Evolutionary conservation across 108 stramenopile species (phyloP), one percentile per base, ranked within the genome.

Genomic region (Stephanodiscus minutulus): DNA sequence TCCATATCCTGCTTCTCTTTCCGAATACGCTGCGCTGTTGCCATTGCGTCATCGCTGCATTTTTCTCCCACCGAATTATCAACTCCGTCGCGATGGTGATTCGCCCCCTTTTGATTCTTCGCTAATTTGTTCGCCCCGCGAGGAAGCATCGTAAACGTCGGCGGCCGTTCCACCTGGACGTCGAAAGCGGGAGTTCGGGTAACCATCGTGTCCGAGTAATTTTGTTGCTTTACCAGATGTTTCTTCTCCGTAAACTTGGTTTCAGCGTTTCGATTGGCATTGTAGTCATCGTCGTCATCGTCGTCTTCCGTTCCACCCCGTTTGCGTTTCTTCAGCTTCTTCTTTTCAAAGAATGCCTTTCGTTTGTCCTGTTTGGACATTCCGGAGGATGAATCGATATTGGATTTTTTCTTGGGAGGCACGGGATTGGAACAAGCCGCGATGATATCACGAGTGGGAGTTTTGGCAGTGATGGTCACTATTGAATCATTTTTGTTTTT

Each of bases 131-230:
- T 22, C 1, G 79, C 79, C 12, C 79, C 79, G 0, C 79, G 62
- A 25, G 79, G 79, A 27, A 81, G 52, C 11, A 60, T 28, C 0
- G 73, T 43, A 62, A 81, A 81, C 1, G 52, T 81, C 0, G 79
- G 79, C 13, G 79, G 79, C 24, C 79, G 48, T 25, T 80, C 79
- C 33, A 74, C 79, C 57, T 80, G 79, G 39, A 70, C 68, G 44
- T 68, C 73, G 11, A 80, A 54, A 0, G 31, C 57, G 31, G 36
- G 35, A 36, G 55, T 29, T 36, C 73, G 35, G 12, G 68, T 60
- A 22, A 56, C 11, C 24, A 64, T 31, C 1, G 61, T 64, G 62
- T 48, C 39, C 4, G 70, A 64, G 35, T 64, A 64, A 63, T 68
- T 55, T 43, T 39, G 36, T 66, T 66, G 65, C 61, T 43, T 33